Percentiles rank a stretch among this genome's conserved stretches.
phyloP scores from a whole-genome alignment of 495 filamentous ascomycete species.

The Penicillium alfredii region DNA sequence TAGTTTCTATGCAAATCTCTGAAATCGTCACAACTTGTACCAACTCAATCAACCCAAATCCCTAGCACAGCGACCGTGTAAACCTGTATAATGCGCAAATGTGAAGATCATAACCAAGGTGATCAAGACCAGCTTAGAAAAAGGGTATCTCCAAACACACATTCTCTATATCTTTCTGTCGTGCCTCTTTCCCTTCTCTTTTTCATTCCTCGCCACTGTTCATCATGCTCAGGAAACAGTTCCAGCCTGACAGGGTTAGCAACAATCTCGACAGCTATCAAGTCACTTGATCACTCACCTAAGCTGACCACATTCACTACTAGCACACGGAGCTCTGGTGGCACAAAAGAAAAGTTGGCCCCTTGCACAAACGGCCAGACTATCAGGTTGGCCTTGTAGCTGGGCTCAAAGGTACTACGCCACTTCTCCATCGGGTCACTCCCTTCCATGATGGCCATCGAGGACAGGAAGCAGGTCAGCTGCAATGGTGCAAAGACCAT shows the following conservation, averaged over 20 bases:
- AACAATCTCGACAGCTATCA: slow-evolving; percentile 4
- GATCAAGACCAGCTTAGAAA: too few species aligned
- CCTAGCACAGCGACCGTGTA: too few species aligned
- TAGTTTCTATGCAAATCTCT: too few species aligned
- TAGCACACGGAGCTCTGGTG: slow-evolving; percentile 76
- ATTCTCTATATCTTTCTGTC: too few species aligned
- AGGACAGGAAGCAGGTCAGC: slow-evolving; percentile 73
- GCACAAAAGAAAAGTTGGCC: slow-evolving; percentile 86
- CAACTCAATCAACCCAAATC: background rate
- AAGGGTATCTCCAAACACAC: slow-evolving; percentile 25
- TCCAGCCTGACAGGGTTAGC: slow-evolving; percentile 66
- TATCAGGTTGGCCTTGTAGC: slow-evolving; percentile 78
- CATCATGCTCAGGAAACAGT: slow-evolving; percentile 85
- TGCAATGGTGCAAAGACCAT: slow-evolving; percentile 77
- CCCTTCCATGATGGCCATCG: slow-evolving; percentile 87
- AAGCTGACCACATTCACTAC: slow-evolving; percentile 81
- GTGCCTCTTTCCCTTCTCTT: too few species aligned
- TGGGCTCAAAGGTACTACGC: slow-evolving; percentile 55
- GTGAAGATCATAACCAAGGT: too few species aligned
- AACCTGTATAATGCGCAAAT: background rate
- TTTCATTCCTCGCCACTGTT: slow-evolving; percentile 53
- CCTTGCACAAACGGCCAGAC: slow-evolving; percentile 91
- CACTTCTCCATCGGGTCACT: slow-evolving; percentile 63
- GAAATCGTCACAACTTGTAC: background rate
- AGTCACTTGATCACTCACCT: slow-evolving; percentile 43